Evolutionary conservation across 129 eudicot genomes (phyloP).

Genomic region (Escallonia rubra): DNA sequence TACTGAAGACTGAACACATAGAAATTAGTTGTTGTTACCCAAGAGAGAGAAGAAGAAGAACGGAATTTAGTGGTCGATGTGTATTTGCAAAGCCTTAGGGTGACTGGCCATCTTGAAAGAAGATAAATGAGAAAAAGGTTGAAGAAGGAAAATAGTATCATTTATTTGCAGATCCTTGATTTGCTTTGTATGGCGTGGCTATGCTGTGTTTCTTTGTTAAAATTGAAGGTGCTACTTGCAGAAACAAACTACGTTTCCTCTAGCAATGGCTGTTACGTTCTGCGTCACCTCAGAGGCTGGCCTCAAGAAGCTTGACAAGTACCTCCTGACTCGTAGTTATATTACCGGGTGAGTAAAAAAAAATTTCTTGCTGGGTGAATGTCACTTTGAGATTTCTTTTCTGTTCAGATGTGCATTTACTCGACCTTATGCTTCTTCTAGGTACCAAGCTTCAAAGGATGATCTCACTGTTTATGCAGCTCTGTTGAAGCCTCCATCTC

Average conservation of each 20-base stretch:
- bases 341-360: slow-evolving; percentile 67
- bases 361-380: too few species aligned
- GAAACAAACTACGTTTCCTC: slow-evolving; percentile 5
- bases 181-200: too few species aligned
- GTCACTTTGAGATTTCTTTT: not conserved
- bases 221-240: slow-evolving; percentile 4
- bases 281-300: slow-evolving; percentile 60
- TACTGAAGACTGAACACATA: too few species aligned
- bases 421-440: slow-evolving; percentile 8
- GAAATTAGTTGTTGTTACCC: too few species aligned
- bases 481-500: slow-evolving; percentile 60
- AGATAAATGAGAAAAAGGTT: too few species aligned
- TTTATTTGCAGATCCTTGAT: too few species aligned
- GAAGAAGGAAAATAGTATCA: too few species aligned
- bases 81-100: too few species aligned
- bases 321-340: slow-evolving; percentile 83
- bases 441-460: slow-evolving; percentile 95
- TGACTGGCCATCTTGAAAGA: too few species aligned
- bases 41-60: too few species aligned
- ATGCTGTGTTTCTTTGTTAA: too few species aligned
- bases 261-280: slow-evolving; percentile 69
- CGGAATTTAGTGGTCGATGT: too few species aligned
- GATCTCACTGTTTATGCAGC: slow-evolving; percentile 74
- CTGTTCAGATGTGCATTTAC: not conserved
- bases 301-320: slow-evolving; percentile 88